Percentiles rank a stretch among this genome's conserved stretches.
Conservation (phyloP, 352 stramenopile species). For the Phytophthora europaea region DNA sequence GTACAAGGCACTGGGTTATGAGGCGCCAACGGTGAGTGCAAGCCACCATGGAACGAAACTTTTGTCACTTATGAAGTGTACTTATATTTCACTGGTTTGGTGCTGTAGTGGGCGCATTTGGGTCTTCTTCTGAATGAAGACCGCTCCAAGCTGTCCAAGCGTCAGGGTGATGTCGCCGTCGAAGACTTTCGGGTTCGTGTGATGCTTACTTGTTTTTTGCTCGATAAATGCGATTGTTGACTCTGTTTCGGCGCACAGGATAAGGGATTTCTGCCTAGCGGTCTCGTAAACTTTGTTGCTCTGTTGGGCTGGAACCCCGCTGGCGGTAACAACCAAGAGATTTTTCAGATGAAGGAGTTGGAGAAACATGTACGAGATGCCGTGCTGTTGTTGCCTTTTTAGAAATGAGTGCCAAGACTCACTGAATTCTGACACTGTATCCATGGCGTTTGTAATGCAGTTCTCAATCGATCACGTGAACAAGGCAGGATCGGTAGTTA, state of each 20-base stretch:
- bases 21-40: constrained; percentile 60
- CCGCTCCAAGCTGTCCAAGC: constrained; percentile 98
- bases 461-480: constrained; percentile 92
- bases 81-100: constrained; percentile 5
- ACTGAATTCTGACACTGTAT: background rate
- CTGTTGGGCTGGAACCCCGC: constrained; percentile 98
- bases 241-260: constrained; percentile 51
- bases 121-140: constrained; percentile 98
- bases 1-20: constrained; percentile 90
- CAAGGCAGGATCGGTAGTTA: constrained; percentile 91
- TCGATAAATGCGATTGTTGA: constrained; percentile 9
- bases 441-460: constrained; percentile 21
- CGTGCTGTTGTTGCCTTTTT: background rate
- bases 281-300: constrained; percentile 98
- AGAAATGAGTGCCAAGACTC: background rate
- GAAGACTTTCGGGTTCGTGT: constrained; percentile 95
- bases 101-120: constrained; percentile 85
- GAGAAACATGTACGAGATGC: constrained; percentile 53
- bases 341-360: constrained; percentile 96
- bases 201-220: background rate
- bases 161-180: constrained; percentile 97
- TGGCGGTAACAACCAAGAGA: constrained; percentile 97
- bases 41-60: background rate
- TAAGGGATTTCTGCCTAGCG: constrained; percentile 96
- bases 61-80: constrained; percentile 2